Evolutionary conservation across 371 early-diverging fungal species (phyloP).

Genomic region (Encephalitozoon cuniculi): DNA sequence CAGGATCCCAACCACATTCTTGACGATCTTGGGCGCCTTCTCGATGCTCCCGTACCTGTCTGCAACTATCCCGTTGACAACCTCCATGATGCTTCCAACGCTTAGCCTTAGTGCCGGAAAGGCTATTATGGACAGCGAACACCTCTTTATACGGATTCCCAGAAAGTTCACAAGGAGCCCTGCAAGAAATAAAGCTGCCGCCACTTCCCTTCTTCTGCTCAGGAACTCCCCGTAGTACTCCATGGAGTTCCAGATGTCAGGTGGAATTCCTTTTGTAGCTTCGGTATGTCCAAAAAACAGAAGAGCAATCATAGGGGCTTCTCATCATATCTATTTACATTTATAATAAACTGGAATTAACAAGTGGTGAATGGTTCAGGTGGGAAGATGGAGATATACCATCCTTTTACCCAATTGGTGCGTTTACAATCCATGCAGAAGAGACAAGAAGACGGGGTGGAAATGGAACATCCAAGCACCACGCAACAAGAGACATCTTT

Average conservation of each 20-base stretch:
- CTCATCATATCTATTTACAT: background rate
- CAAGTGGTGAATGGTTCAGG: no score
- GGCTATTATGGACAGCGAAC: background rate
- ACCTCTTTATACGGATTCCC: background rate
- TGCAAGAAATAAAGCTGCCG: background rate
- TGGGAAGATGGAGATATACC: no score
- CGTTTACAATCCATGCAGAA: no score
- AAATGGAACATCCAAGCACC: no score
- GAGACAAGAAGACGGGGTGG: no score
- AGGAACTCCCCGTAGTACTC: background rate
- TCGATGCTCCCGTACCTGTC: background rate
- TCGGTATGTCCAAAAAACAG: background rate
- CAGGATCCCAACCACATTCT: background rate
- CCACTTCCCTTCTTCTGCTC: background rate
- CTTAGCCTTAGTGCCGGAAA: background rate
- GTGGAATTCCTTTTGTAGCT: background rate
- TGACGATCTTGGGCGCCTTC: background rate
- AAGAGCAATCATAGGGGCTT: background rate
- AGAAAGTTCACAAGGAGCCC: background rate
- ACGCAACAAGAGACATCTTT: no score
- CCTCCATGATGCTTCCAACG: background rate
- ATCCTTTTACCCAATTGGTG: no score
- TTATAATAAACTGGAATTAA: background rate
- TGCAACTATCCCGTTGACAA: background rate
- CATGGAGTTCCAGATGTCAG: background rate